phyloP scores from a whole-genome alignment of 1,284 basidiomycete species.

The Stereum hirsutum region DNA sequence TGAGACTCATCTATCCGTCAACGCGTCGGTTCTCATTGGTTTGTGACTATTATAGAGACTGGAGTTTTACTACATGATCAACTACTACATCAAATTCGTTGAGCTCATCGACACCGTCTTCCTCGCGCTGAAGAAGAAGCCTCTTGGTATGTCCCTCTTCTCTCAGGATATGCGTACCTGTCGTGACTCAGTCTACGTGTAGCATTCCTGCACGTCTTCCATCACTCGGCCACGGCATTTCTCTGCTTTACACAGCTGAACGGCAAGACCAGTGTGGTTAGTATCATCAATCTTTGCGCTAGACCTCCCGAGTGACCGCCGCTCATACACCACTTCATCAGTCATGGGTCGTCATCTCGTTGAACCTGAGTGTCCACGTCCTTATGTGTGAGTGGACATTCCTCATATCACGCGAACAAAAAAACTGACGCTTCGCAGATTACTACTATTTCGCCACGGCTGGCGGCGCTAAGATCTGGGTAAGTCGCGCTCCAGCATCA shows the following conservation, averaged over 20 bases:
- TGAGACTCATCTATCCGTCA: constrained; percentile 29
- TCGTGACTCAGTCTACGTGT: constrained; percentile 6
- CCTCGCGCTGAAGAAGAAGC: constrained; percentile 98
- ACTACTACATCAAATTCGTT: constrained; percentile 95
- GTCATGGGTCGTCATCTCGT: constrained; percentile 94
- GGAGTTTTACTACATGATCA: constrained; percentile 95
- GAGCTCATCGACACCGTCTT: constrained; percentile 95
- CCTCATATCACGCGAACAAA: not conserved
- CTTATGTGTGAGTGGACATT: constrained; percentile 78
- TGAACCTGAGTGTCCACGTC: constrained; percentile 95
- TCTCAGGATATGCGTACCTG: not conserved
- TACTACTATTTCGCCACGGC: constrained; percentile 98
- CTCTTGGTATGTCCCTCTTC: constrained; percentile 57
- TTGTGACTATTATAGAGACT: constrained; percentile 54
- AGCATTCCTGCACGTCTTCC: constrained; percentile 98
- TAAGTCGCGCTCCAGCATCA: no score
- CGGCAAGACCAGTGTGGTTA: constrained; percentile 83
- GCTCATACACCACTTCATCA: constrained; percentile 21
- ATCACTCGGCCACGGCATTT: constrained; percentile 96
- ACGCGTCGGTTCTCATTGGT: not conserved
- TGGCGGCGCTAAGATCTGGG: constrained; percentile 93
- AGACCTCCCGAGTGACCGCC: constrained; percentile 1
- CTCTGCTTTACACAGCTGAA: constrained; percentile 93
- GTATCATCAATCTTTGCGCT: constrained; percentile 17
- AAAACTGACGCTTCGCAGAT: constrained; percentile 40